phyloP scores from a whole-genome alignment of 768 basidiomycete species.

The Psilocybe cyanescens region DNA sequence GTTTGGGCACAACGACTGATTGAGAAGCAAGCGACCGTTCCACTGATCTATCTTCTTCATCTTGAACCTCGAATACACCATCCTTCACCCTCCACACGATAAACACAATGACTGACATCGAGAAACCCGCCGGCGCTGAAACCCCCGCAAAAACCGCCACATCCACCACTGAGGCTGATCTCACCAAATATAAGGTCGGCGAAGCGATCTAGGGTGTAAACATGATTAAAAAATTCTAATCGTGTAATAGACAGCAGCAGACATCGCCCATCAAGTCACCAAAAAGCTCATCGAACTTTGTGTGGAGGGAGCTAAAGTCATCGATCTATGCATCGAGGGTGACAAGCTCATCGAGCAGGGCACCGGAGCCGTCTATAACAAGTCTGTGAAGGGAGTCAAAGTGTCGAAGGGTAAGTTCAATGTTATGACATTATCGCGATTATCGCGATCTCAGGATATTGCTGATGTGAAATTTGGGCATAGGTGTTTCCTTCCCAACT shows the following conservation, averaged over 20 bases:
- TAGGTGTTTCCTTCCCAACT: slow-evolving; percentile 95
- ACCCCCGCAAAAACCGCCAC: slow-evolving; percentile 49
- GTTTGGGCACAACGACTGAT: slow-evolving; percentile 11
- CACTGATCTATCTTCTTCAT: slow-evolving; percentile 9
- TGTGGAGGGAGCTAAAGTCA: slow-evolving; percentile 82
- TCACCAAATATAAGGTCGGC: slow-evolving; percentile 86
- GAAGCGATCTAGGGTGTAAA: slow-evolving; percentile 16
- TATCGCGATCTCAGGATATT: neutral
- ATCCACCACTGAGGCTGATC: slow-evolving; percentile 69
- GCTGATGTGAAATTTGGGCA: slow-evolving; percentile 1
- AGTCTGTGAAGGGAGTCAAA: slow-evolving; percentile 86
- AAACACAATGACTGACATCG: slow-evolving; percentile 62
- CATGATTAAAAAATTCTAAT: slow-evolving; percentile 27
- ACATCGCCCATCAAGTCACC: slow-evolving; percentile 84
- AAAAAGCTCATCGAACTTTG: slow-evolving; percentile 81
- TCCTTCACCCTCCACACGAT: slow-evolving; percentile 16
- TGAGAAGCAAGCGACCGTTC: slow-evolving; percentile 7
- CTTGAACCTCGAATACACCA: slow-evolving; percentile 2
- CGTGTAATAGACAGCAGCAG: slow-evolving; percentile 75
- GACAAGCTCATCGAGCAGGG: slow-evolving; percentile 92
- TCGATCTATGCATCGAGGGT: slow-evolving; percentile 92
- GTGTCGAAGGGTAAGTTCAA: slow-evolving; percentile 74
- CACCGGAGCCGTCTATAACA: slow-evolving; percentile 87
- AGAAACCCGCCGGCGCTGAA: slow-evolving; percentile 44
- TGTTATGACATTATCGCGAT: slow-evolving; percentile 1